These are phyloP conservation scores for Sporothrix phasma DNA, from an alignment of 2,329 filamentous ascomycete species.

Conservation along the genomic window DNA sequence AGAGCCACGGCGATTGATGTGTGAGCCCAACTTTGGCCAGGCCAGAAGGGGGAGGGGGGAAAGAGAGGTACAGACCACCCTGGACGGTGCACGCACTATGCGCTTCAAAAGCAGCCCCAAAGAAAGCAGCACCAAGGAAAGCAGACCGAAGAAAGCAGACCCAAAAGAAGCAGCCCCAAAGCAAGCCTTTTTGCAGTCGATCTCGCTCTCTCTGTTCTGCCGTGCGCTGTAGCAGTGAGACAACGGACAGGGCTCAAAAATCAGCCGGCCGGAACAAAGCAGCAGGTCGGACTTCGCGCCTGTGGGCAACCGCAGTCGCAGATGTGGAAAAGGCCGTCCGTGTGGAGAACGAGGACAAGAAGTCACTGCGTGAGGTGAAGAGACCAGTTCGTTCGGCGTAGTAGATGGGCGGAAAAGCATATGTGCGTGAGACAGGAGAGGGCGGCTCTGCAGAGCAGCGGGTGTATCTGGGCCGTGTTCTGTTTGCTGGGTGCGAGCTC, in stretches of 20 bases:
- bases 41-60: not conserved
- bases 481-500: not conserved
- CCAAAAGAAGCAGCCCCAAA: too few species aligned
- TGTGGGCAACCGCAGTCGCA: conserved; percentile 5
- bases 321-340: not conserved
- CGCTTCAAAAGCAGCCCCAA: not conserved
- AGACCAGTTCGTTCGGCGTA: not conserved
- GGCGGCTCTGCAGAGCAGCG: not conserved
- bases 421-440: not conserved
- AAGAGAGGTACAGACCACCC: not conserved
- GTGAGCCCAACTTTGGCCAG: not conserved
- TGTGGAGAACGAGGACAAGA: not conserved
- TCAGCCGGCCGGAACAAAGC: conserved; percentile 8
- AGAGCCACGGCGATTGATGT: not conserved
- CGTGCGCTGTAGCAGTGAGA: conserved; percentile 5
- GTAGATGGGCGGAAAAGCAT: not conserved
- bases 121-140: too few species aligned
- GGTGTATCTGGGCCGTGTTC: not conserved
- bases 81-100: not conserved
- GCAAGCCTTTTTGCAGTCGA: conserved; percentile 5
- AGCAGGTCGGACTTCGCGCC: not conserved
- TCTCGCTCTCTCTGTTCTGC: not conserved
- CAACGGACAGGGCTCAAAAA: conserved; percentile 5
- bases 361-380: not conserved
- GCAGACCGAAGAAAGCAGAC: too few species aligned